Conservation (phyloP, 768 basidiomycete species). For the Tremella mesenterica region DNA sequence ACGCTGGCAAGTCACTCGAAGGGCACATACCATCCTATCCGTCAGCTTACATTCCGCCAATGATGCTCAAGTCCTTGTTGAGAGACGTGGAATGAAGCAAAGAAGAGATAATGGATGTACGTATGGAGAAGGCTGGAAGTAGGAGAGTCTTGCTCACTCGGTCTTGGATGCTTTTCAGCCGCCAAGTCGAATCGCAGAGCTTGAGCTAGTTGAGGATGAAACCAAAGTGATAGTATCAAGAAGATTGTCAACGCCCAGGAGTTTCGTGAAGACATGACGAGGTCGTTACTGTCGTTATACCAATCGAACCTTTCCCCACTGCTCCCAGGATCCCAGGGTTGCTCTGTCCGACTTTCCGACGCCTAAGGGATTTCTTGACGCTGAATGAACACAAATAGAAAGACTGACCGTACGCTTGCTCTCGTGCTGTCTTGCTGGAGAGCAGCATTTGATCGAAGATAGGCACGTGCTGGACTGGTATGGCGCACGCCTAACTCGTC, state of each 20-base stretch:
- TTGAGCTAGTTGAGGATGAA: constrained; percentile 38
- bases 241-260: constrained; percentile 9
- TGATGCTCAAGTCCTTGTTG: not conserved
- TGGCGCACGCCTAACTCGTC: no score
- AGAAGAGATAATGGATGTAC: not conserved
- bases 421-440: no score
- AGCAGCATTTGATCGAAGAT: no score
- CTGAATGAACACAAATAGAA: no score
- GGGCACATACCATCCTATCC: no score
- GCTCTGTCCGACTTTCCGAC: no score
- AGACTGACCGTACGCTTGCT: no score
- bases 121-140: not conserved
- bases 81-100: not conserved
- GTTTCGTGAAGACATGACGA: constrained; percentile 14
- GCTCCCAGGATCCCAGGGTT: no score
- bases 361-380: no score
- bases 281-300: constrained; percentile 6
- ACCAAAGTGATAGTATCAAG: constrained; percentile 30
- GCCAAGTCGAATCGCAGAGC: constrained; percentile 81
- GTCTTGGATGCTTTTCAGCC: constrained; percentile 61
- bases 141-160: constrained; percentile 44
- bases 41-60: constrained; percentile 27
- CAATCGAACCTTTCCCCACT: no score
- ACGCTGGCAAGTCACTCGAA: not conserved
- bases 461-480: no score